Conservation (phyloP, 1,284 basidiomycete genomes). For the Heliocybe sulcata region DNA sequence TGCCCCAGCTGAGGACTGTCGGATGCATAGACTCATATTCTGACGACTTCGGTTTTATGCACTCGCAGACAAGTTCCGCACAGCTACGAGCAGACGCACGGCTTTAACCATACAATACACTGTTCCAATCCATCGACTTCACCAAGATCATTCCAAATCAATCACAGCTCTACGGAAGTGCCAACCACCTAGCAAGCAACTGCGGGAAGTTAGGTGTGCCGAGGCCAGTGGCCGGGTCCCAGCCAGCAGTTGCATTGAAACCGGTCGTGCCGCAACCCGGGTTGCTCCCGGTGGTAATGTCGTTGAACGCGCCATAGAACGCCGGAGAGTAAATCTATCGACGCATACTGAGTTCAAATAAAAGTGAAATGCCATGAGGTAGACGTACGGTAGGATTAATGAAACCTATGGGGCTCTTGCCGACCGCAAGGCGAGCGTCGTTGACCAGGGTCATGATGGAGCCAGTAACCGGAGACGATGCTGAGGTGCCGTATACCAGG, state of each 20-base stretch:
- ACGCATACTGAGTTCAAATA: slow-evolving; percentile 18
- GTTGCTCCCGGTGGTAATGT: slow-evolving; percentile 37
- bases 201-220: slow-evolving; percentile 23
- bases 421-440: slow-evolving; percentile 20
- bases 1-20: no score
- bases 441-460: slow-evolving; percentile 26
- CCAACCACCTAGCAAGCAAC: slow-evolving; percentile 10
- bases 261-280: slow-evolving; percentile 31
- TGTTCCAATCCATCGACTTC: no score
- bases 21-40: no score
- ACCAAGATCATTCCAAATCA: not conserved
- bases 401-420: slow-evolving; percentile 19
- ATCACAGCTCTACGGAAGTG: slow-evolving; percentile 7
- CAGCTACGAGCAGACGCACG: no score
- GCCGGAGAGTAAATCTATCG: slow-evolving; percentile 24
- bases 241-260: slow-evolving; percentile 26
- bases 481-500: slow-evolving; percentile 19
- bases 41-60: no score
- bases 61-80: no score
- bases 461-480: slow-evolving; percentile 23
- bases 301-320: slow-evolving; percentile 26
- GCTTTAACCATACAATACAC: no score
- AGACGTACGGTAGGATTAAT: slow-evolving; percentile 14
- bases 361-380: slow-evolving; percentile 24
- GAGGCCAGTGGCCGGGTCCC: slow-evolving; percentile 30